These are phyloP conservation scores for Metarhizium album DNA, from an alignment of 2,329 filamentous ascomycete species.

Conservation along the genomic window DNA sequence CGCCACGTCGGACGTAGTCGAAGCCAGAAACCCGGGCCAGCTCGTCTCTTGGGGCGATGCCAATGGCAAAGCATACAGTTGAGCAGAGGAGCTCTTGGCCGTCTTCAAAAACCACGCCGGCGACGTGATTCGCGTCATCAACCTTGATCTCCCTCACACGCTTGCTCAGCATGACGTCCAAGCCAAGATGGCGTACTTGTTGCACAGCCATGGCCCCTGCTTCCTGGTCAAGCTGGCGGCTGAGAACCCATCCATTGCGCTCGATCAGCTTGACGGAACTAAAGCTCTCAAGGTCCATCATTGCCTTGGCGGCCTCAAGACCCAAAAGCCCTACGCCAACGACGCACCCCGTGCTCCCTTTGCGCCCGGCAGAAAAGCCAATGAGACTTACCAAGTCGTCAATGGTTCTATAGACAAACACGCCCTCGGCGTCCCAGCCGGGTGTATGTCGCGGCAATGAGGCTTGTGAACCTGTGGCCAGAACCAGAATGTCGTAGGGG, in stretches of 20 bases:
- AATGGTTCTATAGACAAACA: conserved; percentile 85
- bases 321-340: conserved; percentile 79
- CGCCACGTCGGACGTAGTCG: conserved; percentile 58
- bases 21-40: conserved; percentile 61
- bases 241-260: conserved; percentile 71
- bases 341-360: conserved; percentile 60
- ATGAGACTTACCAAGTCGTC: conserved; percentile 72
- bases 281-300: conserved; percentile 75
- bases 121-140: conserved; percentile 55
- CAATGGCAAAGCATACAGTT: conserved; percentile 83
- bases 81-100: conserved; percentile 67
- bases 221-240: conserved; percentile 70
- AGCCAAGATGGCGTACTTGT: conserved; percentile 65
- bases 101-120: conserved; percentile 69
- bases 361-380: conserved; percentile 54
- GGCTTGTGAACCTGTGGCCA: conserved; percentile 81
- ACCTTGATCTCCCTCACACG: conserved; percentile 62
- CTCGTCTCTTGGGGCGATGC: conserved; percentile 71
- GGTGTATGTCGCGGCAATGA: conserved; percentile 61
- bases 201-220: conserved; percentile 74
- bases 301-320: conserved; percentile 81
- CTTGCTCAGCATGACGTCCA: conserved; percentile 72
- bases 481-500: conserved; percentile 67
- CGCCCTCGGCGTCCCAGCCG: conserved; percentile 67
- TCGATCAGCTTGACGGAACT: conserved; percentile 69